These are phyloP conservation scores for Turnera subulata DNA, from an alignment of 345 rosid species.

Conservation along the genomic window DNA sequence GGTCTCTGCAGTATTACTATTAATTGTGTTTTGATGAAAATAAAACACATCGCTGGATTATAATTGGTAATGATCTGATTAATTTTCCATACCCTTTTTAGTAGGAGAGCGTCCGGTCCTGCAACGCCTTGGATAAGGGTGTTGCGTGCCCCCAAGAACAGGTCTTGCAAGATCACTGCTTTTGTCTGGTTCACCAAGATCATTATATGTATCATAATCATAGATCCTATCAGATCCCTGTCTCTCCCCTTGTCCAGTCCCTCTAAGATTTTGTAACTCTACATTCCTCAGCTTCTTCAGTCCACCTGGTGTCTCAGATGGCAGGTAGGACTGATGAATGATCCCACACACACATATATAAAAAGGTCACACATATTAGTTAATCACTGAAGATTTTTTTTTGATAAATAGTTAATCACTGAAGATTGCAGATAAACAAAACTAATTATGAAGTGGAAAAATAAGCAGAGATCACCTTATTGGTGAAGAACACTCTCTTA, in stretches of 20 bases:
- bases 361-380: too few relatives aligned
- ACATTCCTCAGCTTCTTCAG: conserved; percentile 27
- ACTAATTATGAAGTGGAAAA: too few relatives aligned
- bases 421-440: too few relatives aligned
- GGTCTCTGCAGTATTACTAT: too few relatives aligned
- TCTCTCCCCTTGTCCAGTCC: conserved; percentile 38
- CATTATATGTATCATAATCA: too few relatives aligned
- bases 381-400: too few relatives aligned
- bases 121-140: conserved; percentile 57
- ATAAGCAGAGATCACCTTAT: conserved; percentile 13
- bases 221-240: conserved; percentile 20
- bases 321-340: conserved; percentile 29
- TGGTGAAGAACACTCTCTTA: conserved; percentile 19
- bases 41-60: too few relatives aligned
- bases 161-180: conserved; percentile 21
- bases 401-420: too few relatives aligned
- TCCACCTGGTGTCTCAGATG: conserved; percentile 36
- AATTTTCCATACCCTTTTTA: conserved; percentile 9
- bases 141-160: conserved; percentile 25
- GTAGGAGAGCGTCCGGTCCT: conserved; percentile 44
- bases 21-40: too few relatives aligned
- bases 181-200: too few relatives aligned
- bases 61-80: not conserved
- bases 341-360: not conserved
- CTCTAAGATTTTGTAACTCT: conserved; percentile 30